These are phyloP conservation scores for Symmetrospora coprosmae DNA, from an alignment of 768 basidiomycete species.

Conservation along the genomic window DNA sequence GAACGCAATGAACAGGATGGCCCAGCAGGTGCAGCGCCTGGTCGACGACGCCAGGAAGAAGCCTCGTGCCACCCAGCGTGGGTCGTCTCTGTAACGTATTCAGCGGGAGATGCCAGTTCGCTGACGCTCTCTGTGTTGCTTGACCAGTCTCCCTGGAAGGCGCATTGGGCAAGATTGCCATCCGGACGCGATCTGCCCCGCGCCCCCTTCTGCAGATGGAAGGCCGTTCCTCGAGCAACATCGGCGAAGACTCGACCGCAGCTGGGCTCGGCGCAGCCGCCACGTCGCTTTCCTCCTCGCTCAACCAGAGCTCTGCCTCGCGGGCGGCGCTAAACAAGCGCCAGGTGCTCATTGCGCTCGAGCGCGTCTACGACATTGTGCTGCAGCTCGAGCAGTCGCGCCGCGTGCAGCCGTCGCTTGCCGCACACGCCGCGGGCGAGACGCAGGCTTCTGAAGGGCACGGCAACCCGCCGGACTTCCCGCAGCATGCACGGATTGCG, in stretches of 20 bases:
- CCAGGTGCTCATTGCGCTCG: constrained; percentile 62
- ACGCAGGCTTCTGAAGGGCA: constrained; percentile 45
- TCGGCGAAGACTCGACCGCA: constrained; percentile 42
- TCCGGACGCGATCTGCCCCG: constrained; percentile 88
- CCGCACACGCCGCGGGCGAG: constrained; percentile 24
- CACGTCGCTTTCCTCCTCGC: constrained; percentile 23
- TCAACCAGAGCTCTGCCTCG: constrained; percentile 46
- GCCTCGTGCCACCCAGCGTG: constrained; percentile 49
- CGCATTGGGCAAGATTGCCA: constrained; percentile 84
- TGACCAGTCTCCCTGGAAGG: constrained; percentile 58
- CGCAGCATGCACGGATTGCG: not conserved
- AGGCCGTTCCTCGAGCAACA: constrained; percentile 38
- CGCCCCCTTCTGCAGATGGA: constrained; percentile 81
- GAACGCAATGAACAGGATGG: constrained; percentile 39
- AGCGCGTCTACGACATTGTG: constrained; percentile 69
- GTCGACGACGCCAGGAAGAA: constrained; percentile 79
- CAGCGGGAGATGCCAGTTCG: not conserved
- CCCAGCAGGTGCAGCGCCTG: constrained; percentile 76
- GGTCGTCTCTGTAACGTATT: not conserved
- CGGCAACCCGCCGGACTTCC: constrained; percentile 26
- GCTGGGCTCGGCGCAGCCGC: constrained; percentile 30
- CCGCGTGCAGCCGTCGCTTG: constrained; percentile 54
- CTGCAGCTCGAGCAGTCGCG: constrained; percentile 72
- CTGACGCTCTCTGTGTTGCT: constrained; percentile 6
- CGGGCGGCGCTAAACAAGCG: constrained; percentile 64